phyloP scores from a whole-genome alignment of 2,329 filamentous ascomycete genomes.

The Chrysoporthe puriensis region DNA sequence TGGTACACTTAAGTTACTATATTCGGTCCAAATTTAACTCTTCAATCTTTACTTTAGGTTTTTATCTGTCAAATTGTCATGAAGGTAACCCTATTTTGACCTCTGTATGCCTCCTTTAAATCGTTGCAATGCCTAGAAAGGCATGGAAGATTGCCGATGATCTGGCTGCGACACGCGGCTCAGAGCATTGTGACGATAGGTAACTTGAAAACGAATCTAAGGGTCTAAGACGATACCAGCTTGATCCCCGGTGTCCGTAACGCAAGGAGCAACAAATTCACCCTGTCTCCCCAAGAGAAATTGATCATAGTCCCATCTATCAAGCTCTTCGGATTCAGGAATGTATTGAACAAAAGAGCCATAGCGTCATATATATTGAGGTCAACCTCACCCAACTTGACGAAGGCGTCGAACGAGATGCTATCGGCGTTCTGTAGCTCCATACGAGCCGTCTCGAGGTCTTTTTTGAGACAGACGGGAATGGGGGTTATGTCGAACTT shows the following conservation, averaged over 20 bases:
- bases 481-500: background rate
- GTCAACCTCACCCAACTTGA: slow-evolving; percentile 9
- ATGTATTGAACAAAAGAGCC: slow-evolving; percentile 13
- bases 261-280: background rate
- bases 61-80: no score
- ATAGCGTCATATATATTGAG: slow-evolving; percentile 4
- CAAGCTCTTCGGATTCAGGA: slow-evolving; percentile 1
- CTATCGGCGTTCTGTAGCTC: slow-evolving; percentile 3
- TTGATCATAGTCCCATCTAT: slow-evolving; percentile 1
- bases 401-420: background rate
- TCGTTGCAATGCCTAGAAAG: background rate
- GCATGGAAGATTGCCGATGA: background rate
- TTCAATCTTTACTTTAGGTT: no score
- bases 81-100: no score
- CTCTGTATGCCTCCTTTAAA: no score
- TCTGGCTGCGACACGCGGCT: background rate
- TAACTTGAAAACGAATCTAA: slow-evolving; percentile 5
- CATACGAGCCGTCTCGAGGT: slow-evolving; percentile 10
- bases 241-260: background rate
- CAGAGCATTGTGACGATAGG: background rate
- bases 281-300: background rate
- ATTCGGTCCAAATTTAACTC: no score
- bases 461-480: background rate
- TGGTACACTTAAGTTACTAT: no score
- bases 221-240: background rate